Percentiles rank a stretch among this genome's conserved stretches.
Conservation (phyloP, 331 rosid species). For the Rhamnella rubrinervis region DNA sequence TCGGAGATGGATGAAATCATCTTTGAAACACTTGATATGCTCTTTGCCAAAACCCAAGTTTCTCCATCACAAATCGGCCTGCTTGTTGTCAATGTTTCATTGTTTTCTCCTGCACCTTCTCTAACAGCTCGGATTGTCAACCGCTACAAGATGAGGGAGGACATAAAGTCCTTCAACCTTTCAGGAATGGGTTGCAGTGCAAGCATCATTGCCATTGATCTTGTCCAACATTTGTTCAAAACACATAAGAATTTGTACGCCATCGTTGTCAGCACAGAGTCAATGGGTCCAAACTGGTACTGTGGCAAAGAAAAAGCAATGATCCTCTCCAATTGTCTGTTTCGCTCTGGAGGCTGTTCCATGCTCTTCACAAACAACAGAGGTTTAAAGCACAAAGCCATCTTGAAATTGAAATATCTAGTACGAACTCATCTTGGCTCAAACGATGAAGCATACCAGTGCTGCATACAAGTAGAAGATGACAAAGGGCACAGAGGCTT, state of each 20-base stretch:
- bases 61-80: conserved; percentile 30
- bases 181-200: conserved; percentile 52
- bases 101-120: conserved; percentile 39
- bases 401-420: conserved; percentile 18
- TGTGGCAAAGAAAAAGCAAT: conserved; percentile 27
- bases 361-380: conserved; percentile 26
- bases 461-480: conserved; percentile 34
- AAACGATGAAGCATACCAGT: conserved; percentile 28
- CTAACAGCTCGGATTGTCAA: conserved; percentile 32
- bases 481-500: conserved; percentile 24
- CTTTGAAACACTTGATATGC: conserved; percentile 29
- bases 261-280: conserved; percentile 33
- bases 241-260: conserved; percentile 17
- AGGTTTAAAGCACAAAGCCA: conserved; percentile 18
- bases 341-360: conserved; percentile 30
- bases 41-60: conserved; percentile 16
- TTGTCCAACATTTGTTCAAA: conserved; percentile 30
- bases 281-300: conserved; percentile 33
- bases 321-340: conserved; percentile 33
- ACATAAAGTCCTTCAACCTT: conserved; percentile 36
- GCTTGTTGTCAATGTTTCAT: conserved; percentile 37
- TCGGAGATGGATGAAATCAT: conserved; percentile 34
- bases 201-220: conserved; percentile 33
- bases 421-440: conserved; percentile 36
- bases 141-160: conserved; percentile 30